Percentiles rank a stretch among this genome's conserved stretches.
Conservation (phyloP, 2,329 filamentous ascomycete genomes). For the Hortaea werneckii region DNA sequence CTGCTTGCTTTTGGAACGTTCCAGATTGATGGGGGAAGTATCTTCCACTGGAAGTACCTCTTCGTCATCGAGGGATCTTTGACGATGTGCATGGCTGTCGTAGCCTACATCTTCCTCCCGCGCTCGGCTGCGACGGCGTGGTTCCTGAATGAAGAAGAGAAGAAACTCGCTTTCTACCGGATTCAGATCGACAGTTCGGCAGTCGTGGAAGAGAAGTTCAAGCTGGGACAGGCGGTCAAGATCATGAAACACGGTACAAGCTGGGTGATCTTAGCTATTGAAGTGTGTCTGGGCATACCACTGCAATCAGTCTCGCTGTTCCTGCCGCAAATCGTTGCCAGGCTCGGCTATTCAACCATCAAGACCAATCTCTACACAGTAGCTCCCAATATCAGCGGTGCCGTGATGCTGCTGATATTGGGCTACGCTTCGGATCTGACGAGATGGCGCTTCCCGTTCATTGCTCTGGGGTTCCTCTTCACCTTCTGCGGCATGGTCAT, state of each 20-base stretch:
- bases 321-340: slow-evolving; percentile 47
- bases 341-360: slow-evolving; percentile 44
- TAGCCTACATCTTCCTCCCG: slow-evolving; percentile 62
- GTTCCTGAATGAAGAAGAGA: slow-evolving; percentile 58
- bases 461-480: slow-evolving; percentile 61
- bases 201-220: slow-evolving; percentile 47
- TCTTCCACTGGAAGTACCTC: slow-evolving; percentile 53
- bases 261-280: slow-evolving; percentile 46
- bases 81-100: slow-evolving; percentile 48
- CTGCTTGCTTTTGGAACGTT: slow-evolving; percentile 53
- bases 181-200: slow-evolving; percentile 67
- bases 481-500: slow-evolving; percentile 72
- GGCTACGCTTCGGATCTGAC: slow-evolving; percentile 60
- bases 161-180: slow-evolving; percentile 58
- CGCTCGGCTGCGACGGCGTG: slow-evolving; percentile 51
- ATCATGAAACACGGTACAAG: slow-evolving; percentile 46
- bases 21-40: slow-evolving; percentile 39
- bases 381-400: slow-evolving; percentile 66
- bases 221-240: slow-evolving; percentile 39
- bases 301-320: slow-evolving; percentile 48
- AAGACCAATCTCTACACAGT: slow-evolving; percentile 67
- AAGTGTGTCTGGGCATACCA: slow-evolving; percentile 50
- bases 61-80: slow-evolving; percentile 51
- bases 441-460: slow-evolving; percentile 62
- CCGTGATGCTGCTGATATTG: slow-evolving; percentile 60